Base-by-base conservation (phyloP, 345 rosid genomes). In the Fremontodendron californicum region DNA sequence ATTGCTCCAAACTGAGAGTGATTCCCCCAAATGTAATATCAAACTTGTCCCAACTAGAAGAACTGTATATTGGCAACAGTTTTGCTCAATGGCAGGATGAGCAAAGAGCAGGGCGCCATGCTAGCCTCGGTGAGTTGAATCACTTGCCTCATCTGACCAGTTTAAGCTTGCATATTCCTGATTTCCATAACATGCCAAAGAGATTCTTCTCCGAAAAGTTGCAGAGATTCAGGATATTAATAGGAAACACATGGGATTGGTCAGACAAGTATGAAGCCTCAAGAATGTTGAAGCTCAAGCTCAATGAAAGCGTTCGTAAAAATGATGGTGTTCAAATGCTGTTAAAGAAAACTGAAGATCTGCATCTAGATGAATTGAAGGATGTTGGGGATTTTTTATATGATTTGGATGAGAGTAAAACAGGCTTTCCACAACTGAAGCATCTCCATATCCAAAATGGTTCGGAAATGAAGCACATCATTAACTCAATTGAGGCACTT, bases 1-100 rank as follows among this genome's bases (percentile, higher is more conserved):
- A 64, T 33, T 82, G 84, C 63, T 2, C 16, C 16, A 0, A 74
- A 9, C 85, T 83, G 3, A 11, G 75, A 57, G 68, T 61, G 37
- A 77, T 87, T 57, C 83, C 85, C 13, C 71, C 76, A 10, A 77
- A 80, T 74, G 66, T 85, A 21, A 23, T 85, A 10, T 80, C 82
- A 74, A 66, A 51, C 33, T 48, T 87, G 9, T 23, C 80, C 0
- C 25, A 16, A 15, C 35, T 85, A 39, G 90, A 87, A 75, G 88
- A 85, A 52, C 61, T 85, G 43, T 31, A 62, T n/a, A 76, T 85
- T 67, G 67, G 63, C 9, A 71, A 66, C 9, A 37, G 82, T 46
- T 85, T 81, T 77, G 51, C 8, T 27, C 15, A 21, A 5, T 87
- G 87, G 90, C 83, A 79, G 37, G 72, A 29, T 15, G 79, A 77